Base-by-base conservation (phyloP, 768 basidiomycete species). In the Naganishia onofrii region DNA sequence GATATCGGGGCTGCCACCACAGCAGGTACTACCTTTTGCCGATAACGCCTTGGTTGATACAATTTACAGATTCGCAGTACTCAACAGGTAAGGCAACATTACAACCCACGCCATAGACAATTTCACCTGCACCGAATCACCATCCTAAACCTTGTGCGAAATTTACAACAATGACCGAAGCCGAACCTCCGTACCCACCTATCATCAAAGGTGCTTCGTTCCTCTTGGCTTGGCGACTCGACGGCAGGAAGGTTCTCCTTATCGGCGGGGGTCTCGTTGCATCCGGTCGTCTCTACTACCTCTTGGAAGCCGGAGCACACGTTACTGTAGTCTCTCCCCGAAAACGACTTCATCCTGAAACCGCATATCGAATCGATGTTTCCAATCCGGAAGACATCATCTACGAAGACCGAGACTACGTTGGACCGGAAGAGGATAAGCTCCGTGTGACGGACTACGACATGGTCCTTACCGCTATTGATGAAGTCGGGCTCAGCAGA, bases 261-360 rank as follows among this genome's bases (percentile, higher is more conserved):
- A 87, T 98, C 74, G 96, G 96, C 52, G 96, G 95, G 10, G 96
- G 96, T 57, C 88, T 89, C 70, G 90, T 99, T 63, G 95, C 93
- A 2, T 88, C 92, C 2, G 87, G 90, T 64, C 88, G 96, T 66
- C 85, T 98, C 67, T 88, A 90, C 76, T 90, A 91, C 73, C 85
- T 94, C 74, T 88, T 99, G 73, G 84, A 84, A 66, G 87, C 93
- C 10, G 90, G 90, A 72, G 92, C 92, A 0, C 82, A 82, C 46
- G 86, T 97, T 76, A 88, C 88, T 9, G 82, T 99, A 79, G 82
- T 99, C 69, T 85, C 88, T 7, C 96, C 95, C 3, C 78, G 79
- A 64, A 76, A 83, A 26, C 88, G 90, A 63, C 84, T 97, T 21
- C 85, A 89, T 55, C 78, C 80, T 0, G 81, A 83, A 58, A 81